Base-by-base conservation (phyloP, 1,284 basidiomycete genomes). In the Athelia psychrophila region DNA sequence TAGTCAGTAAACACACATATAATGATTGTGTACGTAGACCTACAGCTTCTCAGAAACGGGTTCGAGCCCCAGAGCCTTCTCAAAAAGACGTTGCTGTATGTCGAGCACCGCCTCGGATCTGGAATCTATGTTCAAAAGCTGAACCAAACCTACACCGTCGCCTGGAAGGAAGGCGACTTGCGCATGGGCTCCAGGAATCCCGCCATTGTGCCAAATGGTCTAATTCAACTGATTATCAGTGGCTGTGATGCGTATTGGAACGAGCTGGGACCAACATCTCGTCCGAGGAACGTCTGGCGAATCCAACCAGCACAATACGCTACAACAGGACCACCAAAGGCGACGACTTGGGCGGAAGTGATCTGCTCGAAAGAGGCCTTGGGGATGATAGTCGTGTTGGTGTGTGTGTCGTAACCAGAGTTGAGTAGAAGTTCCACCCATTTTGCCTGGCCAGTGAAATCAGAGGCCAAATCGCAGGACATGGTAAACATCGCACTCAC, bases 281-380 rank as follows among this genome's bases (percentile, higher is more conserved):
- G 64, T 0, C 68, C 71, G 5, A 58, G 59, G 47, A 68, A 71
- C 1, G 69, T 63, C 3, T 20, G 10, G 5, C 67, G 61, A 47
- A 22, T 32, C 71, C 72, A 74, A 13, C 73, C 72, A 54, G 68
- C 49, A 0, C 69, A 67, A 54, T 74, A 73, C 3, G 57, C 32
- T 30, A 53, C 53, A 10, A 44, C 24, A 0, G 52, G 50, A 36
- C 73, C 52, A 1, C 58, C 33, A 25, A 62, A 60, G 5, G n/a
- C 38, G n/a, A 42, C n/a, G 38, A 42, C 16, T 18, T 42, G 38
- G 2, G 65, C 58, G 24, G 63, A 58, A 2, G 70, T 65, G 3
- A 58, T 57, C 8, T 64, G 62, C 13, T 55, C 53, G 42, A 64
- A 63, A 18, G 62, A 59, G 18, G 55, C 53, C 1, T 18, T 23